phyloP scores from a whole-genome alignment of 164 flowering plant species.

The Amborella trichopoda region DNA sequence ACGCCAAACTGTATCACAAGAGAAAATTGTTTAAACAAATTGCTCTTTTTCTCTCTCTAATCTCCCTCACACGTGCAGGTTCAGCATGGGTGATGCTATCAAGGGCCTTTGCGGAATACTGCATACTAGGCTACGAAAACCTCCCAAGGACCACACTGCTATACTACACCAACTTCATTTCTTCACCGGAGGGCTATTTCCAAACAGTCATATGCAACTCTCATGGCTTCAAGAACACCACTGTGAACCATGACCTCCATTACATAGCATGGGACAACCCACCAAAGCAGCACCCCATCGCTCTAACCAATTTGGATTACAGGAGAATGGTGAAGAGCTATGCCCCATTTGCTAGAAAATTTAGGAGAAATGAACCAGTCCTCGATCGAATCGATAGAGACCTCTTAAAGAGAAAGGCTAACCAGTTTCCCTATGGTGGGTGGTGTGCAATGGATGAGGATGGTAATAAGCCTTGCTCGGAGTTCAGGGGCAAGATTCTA shows the following conservation, averaged over 20 bases:
- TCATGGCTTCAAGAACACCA: slow-evolving; percentile 49
- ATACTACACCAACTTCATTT: slow-evolving; percentile 88
- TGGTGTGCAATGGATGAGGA: slow-evolving; percentile 45
- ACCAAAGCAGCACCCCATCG: slow-evolving; percentile 84
- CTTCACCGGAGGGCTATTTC: slow-evolving; percentile 91
- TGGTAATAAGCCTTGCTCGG: slow-evolving; percentile 13
- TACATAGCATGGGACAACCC: slow-evolving; percentile 88
- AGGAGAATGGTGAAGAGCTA: slow-evolving; percentile 43
- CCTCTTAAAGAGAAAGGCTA: slow-evolving; percentile 29
- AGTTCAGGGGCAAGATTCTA: slow-evolving; percentile 25
- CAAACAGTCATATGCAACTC: slow-evolving; percentile 90
- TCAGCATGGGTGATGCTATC: slow-evolving; percentile 62
- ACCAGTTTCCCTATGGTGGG: slow-evolving; percentile 51
- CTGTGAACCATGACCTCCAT: slow-evolving; percentile 82
- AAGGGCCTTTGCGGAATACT: slow-evolving; percentile 73
- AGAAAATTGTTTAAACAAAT: no score
- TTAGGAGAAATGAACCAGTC: slow-evolving; percentile 45
- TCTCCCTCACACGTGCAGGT: no score
- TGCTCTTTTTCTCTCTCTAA: no score
- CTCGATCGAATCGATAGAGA: slow-evolving; percentile 65
- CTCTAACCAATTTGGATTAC: slow-evolving; percentile 50
- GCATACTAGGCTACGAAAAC: slow-evolving; percentile 79
- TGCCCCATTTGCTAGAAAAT: slow-evolving; percentile 77
- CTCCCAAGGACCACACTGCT: slow-evolving; percentile 83
- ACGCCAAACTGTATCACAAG: no score